These are phyloP conservation scores for Blastocystis sp. DNA, from an alignment of 352 stramenopile species.

Conservation along the genomic window DNA sequence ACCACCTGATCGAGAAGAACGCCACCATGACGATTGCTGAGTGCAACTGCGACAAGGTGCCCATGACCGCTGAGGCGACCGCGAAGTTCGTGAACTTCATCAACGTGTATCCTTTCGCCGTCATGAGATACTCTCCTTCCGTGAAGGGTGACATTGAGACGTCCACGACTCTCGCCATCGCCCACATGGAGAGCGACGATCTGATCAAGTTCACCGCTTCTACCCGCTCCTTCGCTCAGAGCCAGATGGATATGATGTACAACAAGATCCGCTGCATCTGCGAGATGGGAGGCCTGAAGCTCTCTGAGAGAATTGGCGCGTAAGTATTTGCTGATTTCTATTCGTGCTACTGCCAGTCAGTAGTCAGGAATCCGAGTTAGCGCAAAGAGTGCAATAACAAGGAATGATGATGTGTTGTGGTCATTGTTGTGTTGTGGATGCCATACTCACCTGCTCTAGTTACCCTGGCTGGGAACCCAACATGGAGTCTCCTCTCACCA, in stretches of 20 bases:
- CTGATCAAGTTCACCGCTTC: conserved; percentile 44
- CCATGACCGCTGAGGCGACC: conserved; percentile 60
- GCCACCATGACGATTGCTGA: conserved; percentile 43
- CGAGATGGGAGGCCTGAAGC: conserved; percentile 44
- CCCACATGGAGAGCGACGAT: conserved; percentile 11
- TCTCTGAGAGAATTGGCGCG: conserved; percentile 74
- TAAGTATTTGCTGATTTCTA: conserved; percentile 67
- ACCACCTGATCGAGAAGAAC: conserved; percentile 60
- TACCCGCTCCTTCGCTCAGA: conserved; percentile 60
- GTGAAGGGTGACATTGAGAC: conserved; percentile 68
- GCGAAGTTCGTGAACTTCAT: conserved; percentile 70
- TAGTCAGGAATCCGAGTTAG: conserved; percentile 65
- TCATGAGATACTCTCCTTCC: conserved; percentile 51
- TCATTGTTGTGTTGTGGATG: conserved; percentile 23
- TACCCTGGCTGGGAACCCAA: conserved; percentile 78
- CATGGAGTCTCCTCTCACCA: conserved; percentile 76
- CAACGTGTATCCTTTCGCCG: conserved; percentile 73
- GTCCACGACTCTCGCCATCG: conserved; percentile 68
- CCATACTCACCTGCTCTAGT: conserved; percentile 67
- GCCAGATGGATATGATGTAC: conserved; percentile 74
- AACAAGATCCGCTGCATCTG: conserved; percentile 71
- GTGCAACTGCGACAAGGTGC: conserved; percentile 15
- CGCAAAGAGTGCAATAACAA: conserved; percentile 2
- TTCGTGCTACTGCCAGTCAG: conserved; percentile 41
- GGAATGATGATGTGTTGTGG: not conserved